Conservation (phyloP, 2,329 filamentous ascomycete genomes). For the Paracoccidioides brasiliensis region DNA sequence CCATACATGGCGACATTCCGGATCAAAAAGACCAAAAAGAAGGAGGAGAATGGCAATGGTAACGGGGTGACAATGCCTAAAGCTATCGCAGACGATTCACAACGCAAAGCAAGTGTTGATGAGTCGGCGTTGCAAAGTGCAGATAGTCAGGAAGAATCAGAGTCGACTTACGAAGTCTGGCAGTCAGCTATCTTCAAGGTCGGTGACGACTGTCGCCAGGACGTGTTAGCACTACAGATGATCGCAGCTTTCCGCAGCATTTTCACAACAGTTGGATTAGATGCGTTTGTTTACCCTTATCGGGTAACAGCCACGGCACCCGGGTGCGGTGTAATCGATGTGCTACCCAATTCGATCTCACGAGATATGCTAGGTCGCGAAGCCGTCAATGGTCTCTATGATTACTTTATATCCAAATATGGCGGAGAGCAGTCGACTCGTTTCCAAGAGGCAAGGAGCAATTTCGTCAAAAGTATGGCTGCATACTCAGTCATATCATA, state of each 20-base stretch:
- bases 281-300: slow-evolving; percentile 95
- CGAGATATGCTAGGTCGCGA: slow-evolving; percentile 97
- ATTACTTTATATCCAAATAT: slow-evolving; percentile 96
- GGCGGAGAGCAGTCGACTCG: slow-evolving; percentile 88
- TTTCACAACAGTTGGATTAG: slow-evolving; percentile 85
- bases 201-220: slow-evolving; percentile 93
- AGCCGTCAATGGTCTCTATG: slow-evolving; percentile 93
- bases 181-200: slow-evolving; percentile 99
- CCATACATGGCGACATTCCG: slow-evolving; percentile 99
- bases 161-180: slow-evolving; percentile 74
- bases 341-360: slow-evolving; percentile 92
- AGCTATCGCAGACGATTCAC: slow-evolving; percentile 18
- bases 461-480: slow-evolving; percentile 99
- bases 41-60: slow-evolving; percentile 34
- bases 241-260: slow-evolving; percentile 95
- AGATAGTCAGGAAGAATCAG: not conserved
- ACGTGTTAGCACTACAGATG: slow-evolving; percentile 93
- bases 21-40: slow-evolving; percentile 64
- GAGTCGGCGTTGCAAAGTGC: not conserved
- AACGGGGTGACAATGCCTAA: slow-evolving; percentile 40
- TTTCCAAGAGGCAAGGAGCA: slow-evolving; percentile 89
- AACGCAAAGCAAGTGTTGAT: slow-evolving; percentile 11
- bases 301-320: slow-evolving; percentile 94
- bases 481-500: slow-evolving; percentile 97
- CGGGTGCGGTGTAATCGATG: slow-evolving; percentile 95